Evolutionary conservation across 345 rosid species (phyloP).

Genomic region (Bruguiera gymnorhiza): DNA sequence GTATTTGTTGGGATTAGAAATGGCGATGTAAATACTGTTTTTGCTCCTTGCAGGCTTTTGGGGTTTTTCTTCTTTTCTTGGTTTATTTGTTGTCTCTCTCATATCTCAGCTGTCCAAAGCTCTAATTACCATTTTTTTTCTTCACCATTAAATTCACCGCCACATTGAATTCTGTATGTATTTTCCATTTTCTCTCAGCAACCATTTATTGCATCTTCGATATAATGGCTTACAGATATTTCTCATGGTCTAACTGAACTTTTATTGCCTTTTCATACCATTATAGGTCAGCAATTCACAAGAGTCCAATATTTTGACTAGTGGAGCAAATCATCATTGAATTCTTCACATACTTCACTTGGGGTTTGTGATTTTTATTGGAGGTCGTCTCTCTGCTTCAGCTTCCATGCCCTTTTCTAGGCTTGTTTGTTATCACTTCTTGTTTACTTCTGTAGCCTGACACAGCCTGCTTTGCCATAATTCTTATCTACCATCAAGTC

Average conservation of each 20-base stretch:
- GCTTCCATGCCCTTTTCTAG: conserved; percentile 33
- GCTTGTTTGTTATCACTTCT: conserved; percentile 21
- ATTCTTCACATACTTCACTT: conserved; percentile 35
- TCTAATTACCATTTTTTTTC: conserved; percentile 31
- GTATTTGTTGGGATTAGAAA: conserved; percentile 42
- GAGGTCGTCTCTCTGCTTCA: conserved; percentile 41
- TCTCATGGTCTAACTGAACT: conserved; percentile 47
- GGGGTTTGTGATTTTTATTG: conserved; percentile 34
- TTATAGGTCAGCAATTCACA: conserved; percentile 48
- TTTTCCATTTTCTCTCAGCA: conserved; percentile 20
- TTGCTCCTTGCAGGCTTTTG: conserved; percentile 34
- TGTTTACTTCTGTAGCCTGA: conserved; percentile 24
- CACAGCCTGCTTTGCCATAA: conserved; percentile 22
- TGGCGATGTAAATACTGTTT: conserved; percentile 27
- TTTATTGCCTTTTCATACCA: conserved; percentile 34
- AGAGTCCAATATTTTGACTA: conserved; percentile 43
- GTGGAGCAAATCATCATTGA: conserved; percentile 47
- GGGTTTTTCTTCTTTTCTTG: conserved; percentile 34
- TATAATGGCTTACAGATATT: conserved; percentile 48
- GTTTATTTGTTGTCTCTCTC: conserved; percentile 45
- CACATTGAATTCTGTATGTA: conserved; percentile 18
- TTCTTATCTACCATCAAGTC: conserved; percentile 18
- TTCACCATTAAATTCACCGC: conserved; percentile 26
- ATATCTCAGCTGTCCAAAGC: conserved; percentile 36
- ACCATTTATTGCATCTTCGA: conserved; percentile 36